Conservation (phyloP, 371 early-diverging fungal species). For the Sporodiniella umbellata region DNA sequence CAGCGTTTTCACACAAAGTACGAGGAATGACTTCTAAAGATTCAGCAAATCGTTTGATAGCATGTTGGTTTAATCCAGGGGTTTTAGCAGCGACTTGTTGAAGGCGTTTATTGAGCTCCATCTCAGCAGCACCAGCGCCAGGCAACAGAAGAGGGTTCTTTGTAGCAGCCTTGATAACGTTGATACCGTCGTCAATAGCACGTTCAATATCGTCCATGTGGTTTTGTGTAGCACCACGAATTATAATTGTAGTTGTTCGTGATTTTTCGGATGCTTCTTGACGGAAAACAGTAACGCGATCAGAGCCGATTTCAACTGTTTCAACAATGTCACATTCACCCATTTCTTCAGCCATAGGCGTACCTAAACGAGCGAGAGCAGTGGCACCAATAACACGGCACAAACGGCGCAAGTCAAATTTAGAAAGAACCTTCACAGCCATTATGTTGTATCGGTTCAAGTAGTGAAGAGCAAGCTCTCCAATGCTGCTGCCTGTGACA, state of each 20-base stretch:
- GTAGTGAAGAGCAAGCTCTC: slow-evolving; percentile 94
- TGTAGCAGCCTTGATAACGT: slow-evolving; percentile 91
- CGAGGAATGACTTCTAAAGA: slow-evolving; percentile 95
- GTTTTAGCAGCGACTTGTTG: slow-evolving; percentile 79
- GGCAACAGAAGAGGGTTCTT: slow-evolving; percentile 87
- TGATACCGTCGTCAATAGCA: slow-evolving; percentile 98
- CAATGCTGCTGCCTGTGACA: slow-evolving; percentile 86
- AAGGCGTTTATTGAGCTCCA: slow-evolving; percentile 84
- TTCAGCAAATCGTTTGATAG: slow-evolving; percentile 95
- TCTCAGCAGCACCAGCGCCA: slow-evolving; percentile 96
- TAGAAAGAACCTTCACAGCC: slow-evolving; percentile 89
- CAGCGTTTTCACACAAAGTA: slow-evolving; percentile 95
- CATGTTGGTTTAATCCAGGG: slow-evolving; percentile 93
- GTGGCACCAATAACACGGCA: slow-evolving; percentile 94
- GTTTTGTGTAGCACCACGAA: slow-evolving; percentile 98
- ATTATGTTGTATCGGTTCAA: slow-evolving; percentile 89
- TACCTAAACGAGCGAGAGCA: slow-evolving; percentile 89
- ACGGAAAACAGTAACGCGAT: slow-evolving; percentile 95
- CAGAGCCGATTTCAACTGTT: slow-evolving; percentile 94
- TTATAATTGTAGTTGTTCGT: slow-evolving; percentile 92
- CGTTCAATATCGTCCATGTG: slow-evolving; percentile 97
- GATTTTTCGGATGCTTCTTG: slow-evolving; percentile 74
- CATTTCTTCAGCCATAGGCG: slow-evolving; percentile 96
- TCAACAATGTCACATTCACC: slow-evolving; percentile 95
- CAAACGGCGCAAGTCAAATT: slow-evolving; percentile 94